Conservation (phyloP, 805 yeast species). For the Wickerhamiella dianesei region DNA sequence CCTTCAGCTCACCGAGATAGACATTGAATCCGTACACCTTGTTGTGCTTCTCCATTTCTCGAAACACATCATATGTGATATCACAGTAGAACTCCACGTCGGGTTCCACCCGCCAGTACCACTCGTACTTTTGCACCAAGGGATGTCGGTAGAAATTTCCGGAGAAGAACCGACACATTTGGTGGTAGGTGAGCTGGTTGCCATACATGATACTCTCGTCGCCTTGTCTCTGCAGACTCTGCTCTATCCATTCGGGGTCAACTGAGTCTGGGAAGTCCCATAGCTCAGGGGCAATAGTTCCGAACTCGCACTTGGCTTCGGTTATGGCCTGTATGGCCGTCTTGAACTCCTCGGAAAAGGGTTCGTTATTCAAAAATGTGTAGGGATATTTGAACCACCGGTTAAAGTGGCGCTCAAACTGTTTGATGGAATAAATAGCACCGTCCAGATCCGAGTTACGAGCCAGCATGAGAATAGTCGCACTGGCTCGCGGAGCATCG, state of each 20-base stretch:
- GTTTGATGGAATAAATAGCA: slow-evolving; percentile 53
- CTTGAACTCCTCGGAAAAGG: slow-evolving; percentile 53
- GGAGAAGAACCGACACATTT: slow-evolving; percentile 83
- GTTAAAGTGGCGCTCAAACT: slow-evolving; percentile 75
- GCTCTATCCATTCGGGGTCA: slow-evolving; percentile 34
- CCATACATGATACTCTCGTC: slow-evolving; percentile 80
- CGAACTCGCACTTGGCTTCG: slow-evolving; percentile 57
- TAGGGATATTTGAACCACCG: slow-evolving; percentile 92
- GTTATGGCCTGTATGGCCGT: slow-evolving; percentile 38
- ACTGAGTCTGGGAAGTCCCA: slow-evolving; percentile 58
- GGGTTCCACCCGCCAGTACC: slow-evolving; percentile 97
- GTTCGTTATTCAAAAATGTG: slow-evolving; percentile 71
- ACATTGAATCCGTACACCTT: slow-evolving; percentile 81
- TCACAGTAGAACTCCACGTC: slow-evolving; percentile 83
- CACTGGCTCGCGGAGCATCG: slow-evolving; percentile 45
- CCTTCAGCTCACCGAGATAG: slow-evolving; percentile 57
- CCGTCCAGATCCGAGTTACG: slow-evolving; percentile 67
- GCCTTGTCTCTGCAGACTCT: slow-evolving; percentile 61
- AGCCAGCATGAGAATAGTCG: slow-evolving; percentile 71
- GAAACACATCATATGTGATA: slow-evolving; percentile 80
- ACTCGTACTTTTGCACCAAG: slow-evolving; percentile 51
- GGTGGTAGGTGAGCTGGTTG: slow-evolving; percentile 65
- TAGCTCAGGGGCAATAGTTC: slow-evolving; percentile 37
- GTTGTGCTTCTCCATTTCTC: slow-evolving; percentile 52
- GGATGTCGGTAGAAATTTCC: slow-evolving; percentile 74